Conservation (phyloP, 805 yeast genomes). For the Cyberlindnera sargentensis region DNA sequence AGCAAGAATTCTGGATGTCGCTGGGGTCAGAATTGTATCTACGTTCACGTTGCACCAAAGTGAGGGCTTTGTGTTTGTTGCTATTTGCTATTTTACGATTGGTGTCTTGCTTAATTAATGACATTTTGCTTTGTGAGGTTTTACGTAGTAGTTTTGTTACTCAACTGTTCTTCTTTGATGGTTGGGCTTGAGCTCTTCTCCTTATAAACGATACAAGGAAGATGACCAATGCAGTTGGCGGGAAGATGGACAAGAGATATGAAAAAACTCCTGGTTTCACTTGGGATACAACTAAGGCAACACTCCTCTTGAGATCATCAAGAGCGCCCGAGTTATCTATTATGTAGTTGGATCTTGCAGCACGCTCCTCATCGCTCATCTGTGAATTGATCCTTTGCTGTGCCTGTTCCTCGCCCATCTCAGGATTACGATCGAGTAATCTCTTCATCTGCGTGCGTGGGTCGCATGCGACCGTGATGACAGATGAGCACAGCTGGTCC, state of each 20-base stretch:
- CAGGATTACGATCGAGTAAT: conserved; percentile 59
- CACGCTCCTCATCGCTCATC: conserved; percentile 56
- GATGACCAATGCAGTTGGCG: conserved; percentile 31
- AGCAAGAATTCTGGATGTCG: not conserved
- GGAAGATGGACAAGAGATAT: conserved; percentile 30
- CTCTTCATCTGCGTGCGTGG: conserved; percentile 54
- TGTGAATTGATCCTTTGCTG: conserved; percentile 68
- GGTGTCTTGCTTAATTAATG: too few species aligned
- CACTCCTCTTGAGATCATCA: conserved; percentile 34
- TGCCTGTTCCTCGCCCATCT: conserved; percentile 60
- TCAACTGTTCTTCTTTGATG: not conserved
- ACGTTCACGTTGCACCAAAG: not conserved
- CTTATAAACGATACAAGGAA: conserved; percentile 8
- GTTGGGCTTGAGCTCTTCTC: not conserved
- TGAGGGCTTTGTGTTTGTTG: too few species aligned
- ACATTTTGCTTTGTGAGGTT: too few species aligned
- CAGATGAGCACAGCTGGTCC: conserved; percentile 61
- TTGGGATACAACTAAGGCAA: conserved; percentile 33
- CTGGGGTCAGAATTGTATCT: not conserved
- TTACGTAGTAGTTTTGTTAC: too few species aligned
- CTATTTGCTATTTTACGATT: too few species aligned
- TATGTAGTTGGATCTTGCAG: conserved; percentile 53
- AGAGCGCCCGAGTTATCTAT: conserved; percentile 52
- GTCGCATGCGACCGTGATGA: conserved; percentile 61
- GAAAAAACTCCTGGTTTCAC: conserved; percentile 32